A percentile compares a stretch with the other conserved stretches of the same genome.
phyloP scores from a whole-genome alignment of 306 rosid species.

The Quercus parvula region DNA sequence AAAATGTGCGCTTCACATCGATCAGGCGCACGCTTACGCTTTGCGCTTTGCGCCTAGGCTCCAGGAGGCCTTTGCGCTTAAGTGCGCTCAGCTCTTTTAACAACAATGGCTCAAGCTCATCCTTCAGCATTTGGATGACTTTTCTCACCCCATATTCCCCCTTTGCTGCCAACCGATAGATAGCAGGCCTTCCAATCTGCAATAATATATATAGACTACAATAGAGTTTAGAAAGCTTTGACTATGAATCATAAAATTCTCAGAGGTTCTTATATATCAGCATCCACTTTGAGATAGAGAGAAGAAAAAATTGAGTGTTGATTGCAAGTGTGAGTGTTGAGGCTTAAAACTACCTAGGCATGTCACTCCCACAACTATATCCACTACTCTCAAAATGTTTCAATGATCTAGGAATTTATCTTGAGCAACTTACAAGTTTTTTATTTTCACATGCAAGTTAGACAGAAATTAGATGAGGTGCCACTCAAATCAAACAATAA shows the following conservation, averaged over 20 bases:
- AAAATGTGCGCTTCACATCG: too few species aligned
- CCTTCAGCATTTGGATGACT: slow-evolving; percentile 51
- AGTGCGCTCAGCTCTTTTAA: too few species aligned
- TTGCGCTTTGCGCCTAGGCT: too few species aligned
- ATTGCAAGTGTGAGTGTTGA: too few species aligned
- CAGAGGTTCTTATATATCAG: not conserved
- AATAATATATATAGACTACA: not conserved
- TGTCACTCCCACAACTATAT: too few species aligned
- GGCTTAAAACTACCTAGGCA: too few species aligned
- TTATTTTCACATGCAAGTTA: not conserved
- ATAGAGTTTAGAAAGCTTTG: not conserved
- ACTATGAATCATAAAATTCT: not conserved
- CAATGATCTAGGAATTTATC: not conserved
- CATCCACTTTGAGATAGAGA: not conserved
- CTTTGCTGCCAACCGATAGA: slow-evolving; percentile 44
- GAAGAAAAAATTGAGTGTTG: not conserved
- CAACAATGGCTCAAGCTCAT: slow-evolving; percentile 11
- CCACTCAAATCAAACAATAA: not conserved
- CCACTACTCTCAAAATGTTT: not conserved
- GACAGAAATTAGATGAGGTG: not conserved
- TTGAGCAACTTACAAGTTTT: not conserved
- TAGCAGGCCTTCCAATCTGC: slow-evolving; percentile 1
- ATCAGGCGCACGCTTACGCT: too few species aligned
- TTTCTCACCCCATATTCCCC: slow-evolving; percentile 52
- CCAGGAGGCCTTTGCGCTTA: too few species aligned